These are phyloP conservation scores for Suhomyces atakaporum DNA, from an alignment of 1,139 yeast genomes.

Conservation along the genomic window DNA sequence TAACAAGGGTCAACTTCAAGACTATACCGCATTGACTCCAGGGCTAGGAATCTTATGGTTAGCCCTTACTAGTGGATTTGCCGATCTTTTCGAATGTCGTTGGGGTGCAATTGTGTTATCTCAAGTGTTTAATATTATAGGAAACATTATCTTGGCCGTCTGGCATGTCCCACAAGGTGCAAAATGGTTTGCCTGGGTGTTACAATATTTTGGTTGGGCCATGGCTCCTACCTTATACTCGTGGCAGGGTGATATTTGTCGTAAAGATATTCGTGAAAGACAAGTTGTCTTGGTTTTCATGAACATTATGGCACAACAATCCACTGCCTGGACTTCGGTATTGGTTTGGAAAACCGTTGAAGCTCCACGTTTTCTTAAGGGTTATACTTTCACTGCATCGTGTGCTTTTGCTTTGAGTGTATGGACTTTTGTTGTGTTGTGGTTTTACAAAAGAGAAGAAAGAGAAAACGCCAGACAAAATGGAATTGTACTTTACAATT, in stretches of 20 bases:
- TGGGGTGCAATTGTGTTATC: conserved; percentile 60
- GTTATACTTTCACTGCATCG: conserved; percentile 55
- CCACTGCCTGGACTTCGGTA: conserved; percentile 48
- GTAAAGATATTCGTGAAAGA: conserved; percentile 46
- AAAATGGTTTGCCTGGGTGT: conserved; percentile 52
- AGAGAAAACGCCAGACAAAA: conserved; percentile 50
- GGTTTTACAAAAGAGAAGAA: conserved; percentile 61
- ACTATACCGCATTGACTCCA: conserved; percentile 46
- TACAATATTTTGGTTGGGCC: conserved; percentile 52
- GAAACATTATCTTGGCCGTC: conserved; percentile 45
- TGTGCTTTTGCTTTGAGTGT: conserved; percentile 51
- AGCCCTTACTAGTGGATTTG: conserved; percentile 40
- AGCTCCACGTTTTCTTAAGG: conserved; percentile 52
- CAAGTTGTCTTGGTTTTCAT: conserved; percentile 46
- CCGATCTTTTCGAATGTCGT: conserved; percentile 54
- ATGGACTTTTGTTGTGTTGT: conserved; percentile 59
- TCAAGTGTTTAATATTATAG: conserved; percentile 47
- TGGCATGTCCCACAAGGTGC: conserved; percentile 49
- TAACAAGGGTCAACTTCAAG: conserved; percentile 37
- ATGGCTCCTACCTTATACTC: conserved; percentile 52
- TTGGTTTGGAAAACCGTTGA: conserved; percentile 48
- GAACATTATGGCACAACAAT: conserved; percentile 47
- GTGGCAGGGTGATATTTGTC: conserved; percentile 48
- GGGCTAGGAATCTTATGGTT: conserved; percentile 47
- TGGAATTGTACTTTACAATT: conserved; percentile 27